These are phyloP conservation scores for Diospyros kaki DNA, from an alignment of 148 eudicot genomes.

Conservation along the genomic window DNA sequence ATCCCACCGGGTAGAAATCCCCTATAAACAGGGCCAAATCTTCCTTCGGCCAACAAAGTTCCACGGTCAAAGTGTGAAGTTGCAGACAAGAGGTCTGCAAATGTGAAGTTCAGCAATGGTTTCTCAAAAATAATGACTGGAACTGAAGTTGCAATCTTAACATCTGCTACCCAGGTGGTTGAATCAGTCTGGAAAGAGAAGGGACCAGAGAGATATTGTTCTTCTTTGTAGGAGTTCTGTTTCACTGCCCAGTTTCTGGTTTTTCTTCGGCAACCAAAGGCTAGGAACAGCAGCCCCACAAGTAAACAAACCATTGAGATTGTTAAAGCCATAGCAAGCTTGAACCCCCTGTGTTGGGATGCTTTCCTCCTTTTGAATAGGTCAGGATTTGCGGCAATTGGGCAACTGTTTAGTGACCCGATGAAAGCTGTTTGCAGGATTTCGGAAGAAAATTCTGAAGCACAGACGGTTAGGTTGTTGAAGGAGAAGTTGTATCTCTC, in stretches of 20 bases:
- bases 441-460: slow-evolving; percentile 22
- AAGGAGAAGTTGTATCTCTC: slow-evolving; percentile 57
- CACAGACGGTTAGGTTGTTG: slow-evolving; percentile 54
- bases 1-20: slow-evolving; percentile 49
- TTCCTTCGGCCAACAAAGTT: slow-evolving; percentile 57
- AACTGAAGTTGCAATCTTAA: slow-evolving; percentile 50
- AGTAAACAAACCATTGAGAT: slow-evolving; percentile 40
- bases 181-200: slow-evolving; percentile 67
- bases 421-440: slow-evolving; percentile 42
- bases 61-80: slow-evolving; percentile 59
- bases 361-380: slow-evolving; percentile 36
- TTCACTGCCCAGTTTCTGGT: slow-evolving; percentile 48
- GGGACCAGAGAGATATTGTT: slow-evolving; percentile 50
- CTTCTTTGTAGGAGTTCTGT: slow-evolving; percentile 37
- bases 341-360: slow-evolving; percentile 34
- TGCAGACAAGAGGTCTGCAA: slow-evolving; percentile 57
- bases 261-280: slow-evolving; percentile 48
- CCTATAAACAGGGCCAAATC: slow-evolving; percentile 60
- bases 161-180: slow-evolving; percentile 69
- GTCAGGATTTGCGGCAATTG: slow-evolving; percentile 56
- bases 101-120: slow-evolving; percentile 61
- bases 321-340: slow-evolving; percentile 47
- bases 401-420: slow-evolving; percentile 48
- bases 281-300: slow-evolving; percentile 42
- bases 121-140: slow-evolving; percentile 60